Base-by-base conservation (phyloP, 164 flowering plant species). In the Dillenia turbinata region DNA sequence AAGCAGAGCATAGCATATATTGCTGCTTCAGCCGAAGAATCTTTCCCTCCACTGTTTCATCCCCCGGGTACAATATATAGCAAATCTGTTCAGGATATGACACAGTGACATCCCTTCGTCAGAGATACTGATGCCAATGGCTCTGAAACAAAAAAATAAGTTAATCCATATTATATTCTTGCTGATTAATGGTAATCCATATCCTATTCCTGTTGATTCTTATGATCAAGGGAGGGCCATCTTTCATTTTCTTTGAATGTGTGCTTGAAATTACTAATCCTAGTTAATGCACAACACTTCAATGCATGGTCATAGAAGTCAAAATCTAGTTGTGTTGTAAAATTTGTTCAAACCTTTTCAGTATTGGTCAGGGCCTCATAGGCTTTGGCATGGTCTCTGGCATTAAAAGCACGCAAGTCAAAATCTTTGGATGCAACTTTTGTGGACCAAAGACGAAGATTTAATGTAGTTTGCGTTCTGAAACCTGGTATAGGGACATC, bases 401-500 rank as follows among this genome's bases (percentile, higher is more conserved):
- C 58, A 80, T 93, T 93, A 66, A 82, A 93, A 66, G 89, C 84
- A 67, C 22, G 54, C 59, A 93, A 78, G 74, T 93, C 92, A 69
- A 93, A 87, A 65, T 85, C 87, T 71, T 83, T 74, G 3, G 90
- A 60, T 44, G 84, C 63, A 71, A 80, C 96, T 74, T 78, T 90
- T 43, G 98, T 87, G 14, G 97, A 87, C 97, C 98, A 93, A 43
- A 93, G 79, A 51, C 97, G 80, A 59, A 93, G 89, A 71, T 86
- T 93, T 60, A 86, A 78, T 4, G 97, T 93, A 47, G 89, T 90
- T 82, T 89, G 89, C 57, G 98, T 93, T 76, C 79, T 87, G 73
- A 87, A 93, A 63, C 97, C 98, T 19, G 97, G 98, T 73, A 93
- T 90, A 8, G 98, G 98, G 57, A 90, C 92, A 83, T 93, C 98